These are phyloP conservation scores for Powellomyces hirtus DNA, from an alignment of 192 early-diverging fungal genomes.

Conservation along the genomic window DNA sequence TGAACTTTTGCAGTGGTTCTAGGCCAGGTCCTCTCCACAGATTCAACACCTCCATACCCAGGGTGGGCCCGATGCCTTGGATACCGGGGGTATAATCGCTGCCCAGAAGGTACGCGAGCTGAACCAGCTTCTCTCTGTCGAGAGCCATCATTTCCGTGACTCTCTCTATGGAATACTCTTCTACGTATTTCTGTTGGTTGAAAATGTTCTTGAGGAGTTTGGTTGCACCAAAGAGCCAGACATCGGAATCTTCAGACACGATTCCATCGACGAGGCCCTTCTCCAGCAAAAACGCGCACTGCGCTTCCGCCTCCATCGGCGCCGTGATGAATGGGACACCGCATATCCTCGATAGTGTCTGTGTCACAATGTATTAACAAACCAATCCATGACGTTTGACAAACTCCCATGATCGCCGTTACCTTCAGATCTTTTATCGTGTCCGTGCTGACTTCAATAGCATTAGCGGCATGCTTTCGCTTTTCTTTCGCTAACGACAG, in stretches of 20 bases:
- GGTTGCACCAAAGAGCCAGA: constrained; percentile 86
- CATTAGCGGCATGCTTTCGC: constrained; percentile 54
- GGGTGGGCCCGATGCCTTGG: constrained; percentile 79
- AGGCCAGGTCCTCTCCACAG: constrained; percentile 59
- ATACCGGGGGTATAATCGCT: constrained; percentile 96
- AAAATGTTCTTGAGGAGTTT: constrained; percentile 91
- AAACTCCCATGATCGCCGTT: constrained; percentile 39
- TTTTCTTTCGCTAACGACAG: constrained; percentile 46
- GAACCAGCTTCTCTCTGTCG: constrained; percentile 68
- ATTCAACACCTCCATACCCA: constrained; percentile 85
- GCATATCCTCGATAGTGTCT: constrained; percentile 82
- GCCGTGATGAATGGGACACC: constrained; percentile 91
- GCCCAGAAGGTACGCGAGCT: constrained; percentile 87
- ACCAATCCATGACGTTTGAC: background rate
- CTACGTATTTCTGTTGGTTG: constrained; percentile 83
- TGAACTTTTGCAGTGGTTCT: constrained; percentile 51
- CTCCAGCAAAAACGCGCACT: constrained; percentile 71
- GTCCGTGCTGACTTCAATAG: constrained; percentile 61
- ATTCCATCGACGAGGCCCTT: constrained; percentile 84
- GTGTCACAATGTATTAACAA: no score
- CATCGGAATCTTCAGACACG: constrained; percentile 95
- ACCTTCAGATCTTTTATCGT: constrained; percentile 70
- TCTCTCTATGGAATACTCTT: constrained; percentile 69
- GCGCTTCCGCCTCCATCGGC: constrained; percentile 97
- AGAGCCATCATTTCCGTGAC: constrained; percentile 69